Percentiles rank a stretch among this genome's conserved stretches.
Conservation (phyloP, 2,329 filamentous ascomycete species). For the Fusarium sp. region DNA sequence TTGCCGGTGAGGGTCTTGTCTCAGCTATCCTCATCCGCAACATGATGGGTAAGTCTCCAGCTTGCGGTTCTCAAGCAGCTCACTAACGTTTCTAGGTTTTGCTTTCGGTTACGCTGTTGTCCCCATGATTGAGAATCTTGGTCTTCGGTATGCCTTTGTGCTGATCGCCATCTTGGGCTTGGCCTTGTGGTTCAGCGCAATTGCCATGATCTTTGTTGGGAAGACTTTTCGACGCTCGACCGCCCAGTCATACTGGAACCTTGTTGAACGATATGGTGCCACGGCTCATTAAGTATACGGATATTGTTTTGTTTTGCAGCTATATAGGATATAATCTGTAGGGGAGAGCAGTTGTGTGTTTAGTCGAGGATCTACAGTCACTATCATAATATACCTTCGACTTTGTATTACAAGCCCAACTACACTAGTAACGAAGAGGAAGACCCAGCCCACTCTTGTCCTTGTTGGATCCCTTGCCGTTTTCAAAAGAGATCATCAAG, state of each 20-base stretch:
- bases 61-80: accelerated
- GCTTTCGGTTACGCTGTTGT: neutral
- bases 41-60: slow-evolving; percentile 31
- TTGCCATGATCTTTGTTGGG: slow-evolving; percentile 30
- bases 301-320: neutral
- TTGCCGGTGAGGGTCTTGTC: slow-evolving; percentile 38
- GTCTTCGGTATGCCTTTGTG: slow-evolving; percentile 38
- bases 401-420: neutral
- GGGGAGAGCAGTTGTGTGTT: neutral
- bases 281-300: neutral
- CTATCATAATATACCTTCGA: neutral
- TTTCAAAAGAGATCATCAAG: neutral
- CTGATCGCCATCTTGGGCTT: slow-evolving; percentile 34
- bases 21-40: slow-evolving; percentile 42
- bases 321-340: neutral
- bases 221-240: slow-evolving; percentile 32
- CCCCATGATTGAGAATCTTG: neutral
- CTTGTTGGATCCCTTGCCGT: neutral
- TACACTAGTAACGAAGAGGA: neutral
- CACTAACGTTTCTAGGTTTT: neutral
- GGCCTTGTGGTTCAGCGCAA: slow-evolving; percentile 25
- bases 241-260: slow-evolving; percentile 33
- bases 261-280: slow-evolving; percentile 30
- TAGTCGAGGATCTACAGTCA: neutral
- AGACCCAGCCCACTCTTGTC: neutral